Evolutionary conservation across 2,329 filamentous ascomycete genomes (phyloP), one percentile per base, ranked within the genome.

Genomic region (Beauveria pseudobassiana): DNA sequence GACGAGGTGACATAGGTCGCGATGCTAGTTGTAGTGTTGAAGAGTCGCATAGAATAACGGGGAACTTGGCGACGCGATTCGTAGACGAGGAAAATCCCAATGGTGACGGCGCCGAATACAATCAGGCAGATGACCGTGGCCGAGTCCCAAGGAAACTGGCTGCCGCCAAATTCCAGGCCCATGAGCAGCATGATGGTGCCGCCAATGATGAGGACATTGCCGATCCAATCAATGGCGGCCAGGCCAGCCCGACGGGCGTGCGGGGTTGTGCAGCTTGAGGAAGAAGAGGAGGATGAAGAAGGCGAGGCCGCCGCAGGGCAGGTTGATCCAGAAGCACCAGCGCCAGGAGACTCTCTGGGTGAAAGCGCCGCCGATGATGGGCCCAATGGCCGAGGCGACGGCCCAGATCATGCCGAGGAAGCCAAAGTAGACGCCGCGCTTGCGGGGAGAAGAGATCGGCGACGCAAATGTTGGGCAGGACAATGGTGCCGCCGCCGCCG

Each of bases 151-250:
- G 92, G 88, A 65, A 84, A 85, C 24, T 80, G 80, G 57, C 91
- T 83, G 54, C 91, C 92, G 60, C 92, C 93, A 64, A 93, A 91
- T 70, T 96, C 88, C 12, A 96, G 83, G 0, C 91, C 93, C 48
- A 96, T 85, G 4, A 96, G 83, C 65, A 96, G 80, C 90, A 96
- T 93, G 22, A 96, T 78, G 0, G 90, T 93, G 22, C 88, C 90
- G 48, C 88, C 89, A 26, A 93, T 82, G 70, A 96, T 84, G 34
- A 82, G 74, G 5, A 81, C 16, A 62, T 77, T 82, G 42, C 82
- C 82, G 0, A 77, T 64, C 83, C 83, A 86, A 72, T 86, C 83
- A 51, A 86, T 78, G 20, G 87, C 87, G 38, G 82, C 79, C 5
- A 91, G 75, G 0, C 88, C 88, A 56, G 86, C 73, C 57, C 74